Percentiles rank a stretch among this genome's conserved stretches.
These are phyloP conservation scores for Solanum raphanifolium DNA, from an alignment of 257 asterid species.

Conservation along the genomic window DNA sequence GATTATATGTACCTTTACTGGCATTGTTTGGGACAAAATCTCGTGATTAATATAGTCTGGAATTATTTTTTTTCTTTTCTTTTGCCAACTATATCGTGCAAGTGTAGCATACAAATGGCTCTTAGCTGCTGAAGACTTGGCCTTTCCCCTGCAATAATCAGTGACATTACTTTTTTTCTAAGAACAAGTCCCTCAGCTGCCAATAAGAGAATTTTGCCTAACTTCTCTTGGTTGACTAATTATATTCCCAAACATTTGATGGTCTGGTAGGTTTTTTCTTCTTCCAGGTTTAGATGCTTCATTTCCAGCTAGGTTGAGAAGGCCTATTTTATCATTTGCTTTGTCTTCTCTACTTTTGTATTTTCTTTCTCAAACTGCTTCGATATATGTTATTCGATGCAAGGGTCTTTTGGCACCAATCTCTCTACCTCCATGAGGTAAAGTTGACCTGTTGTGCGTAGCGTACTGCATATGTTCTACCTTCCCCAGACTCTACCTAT, in stretches of 20 bases:
- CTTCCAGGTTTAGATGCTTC: background rate
- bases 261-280: background rate
- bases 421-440: background rate
- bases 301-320: background rate
- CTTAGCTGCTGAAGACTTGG: background rate
- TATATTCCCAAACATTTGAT: background rate
- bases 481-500: fast-evolving
- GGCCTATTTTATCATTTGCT: background rate
- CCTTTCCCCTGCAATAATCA: background rate
- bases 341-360: background rate
- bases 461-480: no score
- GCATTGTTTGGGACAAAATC: background rate
- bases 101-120: background rate
- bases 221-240: background rate
- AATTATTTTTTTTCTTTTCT: background rate
- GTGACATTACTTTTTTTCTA: background rate
- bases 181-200: background rate
- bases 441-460: no score
- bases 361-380: background rate
- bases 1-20: background rate
- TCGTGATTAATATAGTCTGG: background rate
- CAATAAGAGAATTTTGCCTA: background rate
- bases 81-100: background rate
- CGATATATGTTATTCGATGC: background rate
- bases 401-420: background rate